Base-by-base conservation (phyloP, 1,284 basidiomycete species). In the Cutaneotrichosporon arboriforme region DNA sequence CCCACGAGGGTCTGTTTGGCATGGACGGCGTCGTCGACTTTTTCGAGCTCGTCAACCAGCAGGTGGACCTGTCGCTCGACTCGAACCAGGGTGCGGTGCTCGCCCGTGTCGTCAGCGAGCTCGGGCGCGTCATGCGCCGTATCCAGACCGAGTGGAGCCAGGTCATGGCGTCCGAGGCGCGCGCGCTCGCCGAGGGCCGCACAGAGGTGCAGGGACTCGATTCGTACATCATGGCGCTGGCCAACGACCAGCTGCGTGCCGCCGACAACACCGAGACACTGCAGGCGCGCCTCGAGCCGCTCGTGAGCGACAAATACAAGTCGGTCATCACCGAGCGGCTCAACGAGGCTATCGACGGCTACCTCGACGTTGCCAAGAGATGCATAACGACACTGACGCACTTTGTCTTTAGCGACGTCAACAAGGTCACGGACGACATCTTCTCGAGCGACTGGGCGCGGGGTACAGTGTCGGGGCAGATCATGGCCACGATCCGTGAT, bases 11-110 rank as follows among this genome's bases (percentile, higher is more conserved):
- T 8, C 79, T 88, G 60, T 97, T 97, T 70, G 88, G 89, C 14
- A 87, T 87, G 65, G 88, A 97, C 68, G 91, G 91, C 23, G 87
- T 92, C 14, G 83, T 93, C 54, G 96, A 97, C 67, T 81, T 98
- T 62, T 98, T 97, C 81, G 88, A 96, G 76, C 94, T 96, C 86
- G 87, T 98, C 66, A 97, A 97, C 71, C 93, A 97, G 74, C 93
- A 97, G 72, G 81, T 93, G 59, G 96, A 98, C 67, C 81, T 93
- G 15, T 92, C 94, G 2, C 87, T 88, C 63, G 93, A 98, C 70
- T 97, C 92, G 59, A 90, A 90, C 10, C 94, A 98, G 72, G 92
- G 91, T 35, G 84, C 87, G 7, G 93, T 98, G 50, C 82, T 99
- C 42, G 85, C 90, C 21, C 85, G 89, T 15, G 92, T 97, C 49